Percentiles rank a stretch among this genome's conserved stretches.
These are phyloP conservation scores for Leccinum longicurvipes DNA, from an alignment of 768 basidiomycete genomes.

Conservation along the genomic window DNA sequence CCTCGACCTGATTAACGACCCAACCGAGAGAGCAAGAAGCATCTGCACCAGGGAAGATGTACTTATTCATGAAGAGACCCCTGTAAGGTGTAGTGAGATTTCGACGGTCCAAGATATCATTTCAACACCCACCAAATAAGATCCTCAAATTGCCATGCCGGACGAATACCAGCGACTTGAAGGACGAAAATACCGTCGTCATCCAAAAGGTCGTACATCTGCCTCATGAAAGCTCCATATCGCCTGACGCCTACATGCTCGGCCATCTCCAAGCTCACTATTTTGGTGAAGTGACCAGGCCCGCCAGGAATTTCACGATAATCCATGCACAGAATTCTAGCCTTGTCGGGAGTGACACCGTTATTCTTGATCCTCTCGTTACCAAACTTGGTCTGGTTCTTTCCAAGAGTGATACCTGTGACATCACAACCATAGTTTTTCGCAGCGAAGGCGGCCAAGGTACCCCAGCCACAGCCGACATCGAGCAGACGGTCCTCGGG, in stretches of 20 bases:
- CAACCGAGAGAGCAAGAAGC: constrained; percentile 94
- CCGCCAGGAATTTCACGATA: constrained; percentile 86
- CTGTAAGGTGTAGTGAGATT: constrained; percentile 33
- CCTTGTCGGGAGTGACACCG: constrained; percentile 66
- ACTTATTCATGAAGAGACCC: constrained; percentile 98
- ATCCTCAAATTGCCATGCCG: constrained; percentile 98
- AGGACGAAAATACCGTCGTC: constrained; percentile 94
- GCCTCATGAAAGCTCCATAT: constrained; percentile 82
- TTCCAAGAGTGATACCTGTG: constrained; percentile 90
- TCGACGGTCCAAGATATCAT: too few relatives aligned
- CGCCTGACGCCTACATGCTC: constrained; percentile 98
- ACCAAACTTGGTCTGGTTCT: constrained; percentile 91
- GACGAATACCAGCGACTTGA: constrained; percentile 96
- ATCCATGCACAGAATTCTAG: constrained; percentile 90
- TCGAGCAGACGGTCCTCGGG: constrained; percentile 83
- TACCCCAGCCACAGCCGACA: constrained; percentile 96
- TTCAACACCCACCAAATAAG: constrained; percentile 70
- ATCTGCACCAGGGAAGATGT: constrained; percentile 98
- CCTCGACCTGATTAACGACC: constrained; percentile 86
- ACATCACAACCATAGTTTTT: constrained; percentile 98
- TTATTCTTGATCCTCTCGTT: constrained; percentile 83
- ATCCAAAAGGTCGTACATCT: constrained; percentile 90
- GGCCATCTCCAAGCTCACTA: constrained; percentile 96
- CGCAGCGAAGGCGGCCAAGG: constrained; percentile 88
- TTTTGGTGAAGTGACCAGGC: constrained; percentile 81